These are phyloP conservation scores for Pyropia yezoensis DNA, from an alignment of 23 red algal species.

Conservation along the genomic window DNA sequence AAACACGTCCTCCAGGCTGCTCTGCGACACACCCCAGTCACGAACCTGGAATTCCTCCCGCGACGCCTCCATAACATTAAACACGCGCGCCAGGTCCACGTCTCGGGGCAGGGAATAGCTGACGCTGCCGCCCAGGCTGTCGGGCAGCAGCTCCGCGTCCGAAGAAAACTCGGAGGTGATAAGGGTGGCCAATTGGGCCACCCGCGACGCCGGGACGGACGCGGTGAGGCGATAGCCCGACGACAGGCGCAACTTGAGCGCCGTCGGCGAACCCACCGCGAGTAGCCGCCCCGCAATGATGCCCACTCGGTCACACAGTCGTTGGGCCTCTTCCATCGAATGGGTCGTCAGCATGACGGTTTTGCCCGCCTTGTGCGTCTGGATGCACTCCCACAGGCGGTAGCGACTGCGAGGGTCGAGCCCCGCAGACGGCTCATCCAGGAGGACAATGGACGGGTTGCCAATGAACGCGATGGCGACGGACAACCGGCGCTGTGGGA, in stretches of 20 bases:
- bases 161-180: slow-evolving; percentile 15
- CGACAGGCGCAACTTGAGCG: slow-evolving; percentile 59
- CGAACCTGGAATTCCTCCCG: slow-evolving; percentile 12
- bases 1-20: slow-evolving; percentile 86
- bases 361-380: slow-evolving; percentile 34
- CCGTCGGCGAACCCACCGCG: slow-evolving; percentile 50
- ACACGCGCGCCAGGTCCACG: slow-evolving; percentile 41
- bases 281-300: slow-evolving; percentile 67
- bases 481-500: slow-evolving; percentile 31
- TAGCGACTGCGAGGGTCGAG: slow-evolving; percentile 68
- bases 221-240: slow-evolving; percentile 60
- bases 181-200: slow-evolving; percentile 14
- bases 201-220: slow-evolving; percentile 22
- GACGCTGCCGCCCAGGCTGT: slow-evolving; percentile 26
- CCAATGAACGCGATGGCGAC: slow-evolving; percentile 86
- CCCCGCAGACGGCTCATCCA: slow-evolving; percentile 87
- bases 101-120: slow-evolving; percentile 45
- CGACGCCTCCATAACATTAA: slow-evolving; percentile 26
- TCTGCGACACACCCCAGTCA: slow-evolving; percentile 73
- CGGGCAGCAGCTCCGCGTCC: slow-evolving; percentile 16
- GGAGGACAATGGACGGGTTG: slow-evolving; percentile 54
- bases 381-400: slow-evolving; percentile 73
- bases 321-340: slow-evolving; percentile 87
- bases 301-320: slow-evolving; percentile 54
- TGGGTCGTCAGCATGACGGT: slow-evolving; percentile 85